Conservation (phyloP, 148 eudicot genomes). For the Chenopodium album region DNA sequence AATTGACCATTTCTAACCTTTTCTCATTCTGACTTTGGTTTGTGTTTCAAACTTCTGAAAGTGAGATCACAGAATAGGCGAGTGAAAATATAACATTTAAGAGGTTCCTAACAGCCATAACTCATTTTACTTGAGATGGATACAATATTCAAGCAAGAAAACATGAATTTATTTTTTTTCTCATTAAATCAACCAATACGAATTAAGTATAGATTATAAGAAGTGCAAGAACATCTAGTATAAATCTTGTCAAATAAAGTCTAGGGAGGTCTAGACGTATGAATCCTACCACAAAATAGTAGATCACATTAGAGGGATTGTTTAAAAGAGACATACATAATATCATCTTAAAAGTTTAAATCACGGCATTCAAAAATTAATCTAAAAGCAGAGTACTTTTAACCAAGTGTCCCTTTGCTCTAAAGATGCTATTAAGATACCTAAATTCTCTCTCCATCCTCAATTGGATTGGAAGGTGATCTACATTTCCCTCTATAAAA, state of each 20-base stretch:
- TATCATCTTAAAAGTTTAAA: too few species aligned
- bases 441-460: neutral
- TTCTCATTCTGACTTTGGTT: neutral
- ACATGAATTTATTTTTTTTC: neutral
- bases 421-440: too few species aligned
- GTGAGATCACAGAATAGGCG: neutral
- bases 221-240: too few species aligned
- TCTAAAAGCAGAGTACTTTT: too few species aligned
- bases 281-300: too few species aligned
- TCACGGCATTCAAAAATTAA: too few species aligned
- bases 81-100: neutral
- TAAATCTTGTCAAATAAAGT: too few species aligned
- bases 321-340: too few species aligned
- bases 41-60: neutral
- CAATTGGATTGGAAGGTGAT: neutral
- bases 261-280: too few species aligned
- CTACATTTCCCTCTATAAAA: neutral
- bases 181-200: neutral
- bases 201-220: too few species aligned
- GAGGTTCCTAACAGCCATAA: neutral
- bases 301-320: too few species aligned
- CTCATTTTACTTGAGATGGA: neutral
- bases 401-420: too few species aligned
- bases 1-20: neutral
- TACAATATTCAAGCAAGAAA: neutral